Base-by-base conservation (phyloP, 192 early-diverging fungal species). In the Backusella luteola region DNA sequence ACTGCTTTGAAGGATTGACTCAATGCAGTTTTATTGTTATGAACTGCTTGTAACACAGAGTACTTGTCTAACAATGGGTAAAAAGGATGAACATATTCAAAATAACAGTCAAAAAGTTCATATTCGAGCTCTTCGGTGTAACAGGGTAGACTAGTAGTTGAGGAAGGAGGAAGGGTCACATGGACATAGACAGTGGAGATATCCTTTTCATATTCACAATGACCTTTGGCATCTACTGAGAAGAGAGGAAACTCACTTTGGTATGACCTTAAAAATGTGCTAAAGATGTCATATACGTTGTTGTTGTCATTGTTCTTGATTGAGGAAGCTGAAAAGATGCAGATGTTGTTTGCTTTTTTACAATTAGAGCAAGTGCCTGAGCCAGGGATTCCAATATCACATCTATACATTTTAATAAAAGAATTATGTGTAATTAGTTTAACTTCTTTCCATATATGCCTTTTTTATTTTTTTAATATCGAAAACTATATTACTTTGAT, bases 341-440 rank as follows among this genome's bases (percentile, higher is more conserved):
- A 75, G 21, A 75, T 42, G 29, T 63, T 36, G 26, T 67, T 63
- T 3, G 74, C 35, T 34, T 66, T 63, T 35, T 67, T 75, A 46
- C 74, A 75, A 42, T 75, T 75, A 21, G 74, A 66, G 32, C 74
- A 75, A 12, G 74, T 75, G 19, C 74, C 74, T 67, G 74, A 75
- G 42, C 74, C 74, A 34, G 74, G 74, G 15, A 75, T 67, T 11
- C 74, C 74, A 41, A 75, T 44, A 29, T 75, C 74, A 75, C 74
- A 75, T 67, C 74, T 75, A 46, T n/a, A 34, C 63, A 66, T 44
- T 44, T 67, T 56, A 56, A 56, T 56, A 23, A 23, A 56, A 23
- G 9, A 23, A 53, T 32, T n/a, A 53, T 56, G 2, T 56, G 53
- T 14, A 63, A 63, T 63, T 63, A 63, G 56, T 63, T 63, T 63